phyloP scores from a whole-genome alignment of 345 rosid genomes.

The Geranium rotundifolium region DNA sequence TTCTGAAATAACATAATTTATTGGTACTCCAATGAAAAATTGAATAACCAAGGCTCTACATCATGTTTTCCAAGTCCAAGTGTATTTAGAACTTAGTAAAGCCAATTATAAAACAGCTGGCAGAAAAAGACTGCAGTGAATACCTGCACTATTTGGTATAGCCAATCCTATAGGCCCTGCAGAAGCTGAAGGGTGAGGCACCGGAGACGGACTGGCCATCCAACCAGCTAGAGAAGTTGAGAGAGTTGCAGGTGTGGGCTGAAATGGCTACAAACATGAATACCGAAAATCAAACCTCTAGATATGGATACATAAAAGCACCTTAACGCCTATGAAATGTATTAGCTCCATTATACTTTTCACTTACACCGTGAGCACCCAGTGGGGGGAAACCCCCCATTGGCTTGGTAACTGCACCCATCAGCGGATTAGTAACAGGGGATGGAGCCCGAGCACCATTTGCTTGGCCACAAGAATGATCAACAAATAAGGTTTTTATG shows the following conservation, averaged over 20 bases:
- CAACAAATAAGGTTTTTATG: conserved; percentile 70
- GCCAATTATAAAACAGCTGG: neutral
- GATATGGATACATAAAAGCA: conserved; percentile 10
- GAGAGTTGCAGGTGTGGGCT: conserved; percentile 52
- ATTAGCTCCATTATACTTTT: neutral
- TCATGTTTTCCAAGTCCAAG: too few relatives aligned
- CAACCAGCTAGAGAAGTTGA: conserved; percentile 61
- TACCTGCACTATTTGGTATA: conserved; percentile 58
- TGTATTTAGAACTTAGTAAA: too few relatives aligned
- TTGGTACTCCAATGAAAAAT: too few relatives aligned
- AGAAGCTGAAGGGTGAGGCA: conserved; percentile 62
- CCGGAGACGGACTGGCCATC: conserved; percentile 68
- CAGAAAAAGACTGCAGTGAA: neutral
- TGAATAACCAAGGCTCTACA: too few relatives aligned
- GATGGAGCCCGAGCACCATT: conserved; percentile 71
- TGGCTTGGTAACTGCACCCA: conserved; percentile 51
- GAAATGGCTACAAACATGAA: conserved; percentile 45
- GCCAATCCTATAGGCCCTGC: conserved; percentile 58
- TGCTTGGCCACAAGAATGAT: conserved; percentile 65
- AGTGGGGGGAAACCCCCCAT: conserved; percentile 44
- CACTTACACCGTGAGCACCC: conserved; percentile 63
- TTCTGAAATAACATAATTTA: too few relatives aligned
- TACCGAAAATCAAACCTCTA: too few relatives aligned
- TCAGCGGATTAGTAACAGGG: conserved; percentile 66
- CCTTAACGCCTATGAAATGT: neutral